Evolutionary conservation across 768 basidiomycete species (phyloP).

Genomic region (Macrolepiota dolichaula): DNA sequence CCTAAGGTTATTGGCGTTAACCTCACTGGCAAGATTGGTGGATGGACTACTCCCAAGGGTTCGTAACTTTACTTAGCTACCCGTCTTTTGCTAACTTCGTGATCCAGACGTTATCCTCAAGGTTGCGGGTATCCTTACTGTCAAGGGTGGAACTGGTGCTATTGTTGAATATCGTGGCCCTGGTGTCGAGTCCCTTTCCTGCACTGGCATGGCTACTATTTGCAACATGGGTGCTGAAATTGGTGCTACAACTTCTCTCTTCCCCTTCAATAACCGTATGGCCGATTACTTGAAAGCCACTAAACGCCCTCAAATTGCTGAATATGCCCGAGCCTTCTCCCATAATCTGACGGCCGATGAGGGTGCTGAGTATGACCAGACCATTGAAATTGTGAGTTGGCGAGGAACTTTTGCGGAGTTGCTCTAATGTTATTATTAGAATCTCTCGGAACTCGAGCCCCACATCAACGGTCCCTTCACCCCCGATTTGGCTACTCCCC

Average conservation of each 20-base stretch:
- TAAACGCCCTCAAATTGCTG: conserved; percentile 81
- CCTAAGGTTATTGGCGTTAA: conserved; percentile 99
- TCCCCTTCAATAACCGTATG: conserved; percentile 99
- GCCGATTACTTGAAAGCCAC: conserved; percentile 92
- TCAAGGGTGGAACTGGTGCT: conserved; percentile 99
- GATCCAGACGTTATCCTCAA: conserved; percentile 91
- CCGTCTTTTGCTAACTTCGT: conserved; percentile 11
- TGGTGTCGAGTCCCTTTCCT: conserved; percentile 94
- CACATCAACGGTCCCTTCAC: conserved; percentile 99
- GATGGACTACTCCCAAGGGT: conserved; percentile 99
- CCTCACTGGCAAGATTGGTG: conserved; percentile 89
- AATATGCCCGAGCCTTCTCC: conserved; percentile 84
- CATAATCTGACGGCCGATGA: conserved; percentile 90
- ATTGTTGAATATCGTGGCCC: conserved; percentile 97
- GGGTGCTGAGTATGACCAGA: conserved; percentile 88
- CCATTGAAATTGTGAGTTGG: conserved; percentile 79
- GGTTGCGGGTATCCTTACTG: conserved; percentile 97
- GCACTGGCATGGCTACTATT: conserved; percentile 99
- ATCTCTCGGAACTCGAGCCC: conserved; percentile 95
- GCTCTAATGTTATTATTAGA: conserved; percentile 37
- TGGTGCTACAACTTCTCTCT: conserved; percentile 96
- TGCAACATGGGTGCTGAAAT: conserved; percentile 99
- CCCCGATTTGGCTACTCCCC: conserved; percentile 98
- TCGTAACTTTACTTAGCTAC: conserved; percentile 14
- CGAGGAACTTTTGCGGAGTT: not conserved